These are phyloP conservation scores for Coemansia sp. DNA, from an alignment of 192 early-diverging fungal species.

Conservation along the genomic window DNA sequence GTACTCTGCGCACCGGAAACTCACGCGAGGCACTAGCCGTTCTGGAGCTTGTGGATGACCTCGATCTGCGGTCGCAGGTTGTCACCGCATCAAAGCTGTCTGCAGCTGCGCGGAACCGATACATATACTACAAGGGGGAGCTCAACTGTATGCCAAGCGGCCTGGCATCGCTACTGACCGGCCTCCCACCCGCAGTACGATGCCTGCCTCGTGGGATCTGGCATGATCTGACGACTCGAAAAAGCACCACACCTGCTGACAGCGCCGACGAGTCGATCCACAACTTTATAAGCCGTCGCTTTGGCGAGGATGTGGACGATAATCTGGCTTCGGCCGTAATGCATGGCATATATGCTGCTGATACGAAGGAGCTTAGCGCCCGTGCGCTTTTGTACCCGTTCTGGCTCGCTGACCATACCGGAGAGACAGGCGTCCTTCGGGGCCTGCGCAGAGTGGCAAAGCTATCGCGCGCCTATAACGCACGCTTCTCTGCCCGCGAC, in stretches of 20 bases:
- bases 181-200: constrained; percentile 60
- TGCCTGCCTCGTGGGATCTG: constrained; percentile 58
- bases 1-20: constrained; percentile 76
- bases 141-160: constrained; percentile 71
- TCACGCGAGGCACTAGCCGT: constrained; percentile 65
- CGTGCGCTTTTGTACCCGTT: constrained; percentile 71
- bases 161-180: constrained; percentile 49
- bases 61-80: constrained; percentile 62
- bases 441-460: constrained; percentile 32
- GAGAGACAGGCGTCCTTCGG: constrained; percentile 27
- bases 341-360: constrained; percentile 94
- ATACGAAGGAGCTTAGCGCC: constrained; percentile 73
- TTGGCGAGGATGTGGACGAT: constrained; percentile 71
- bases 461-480: constrained; percentile 31
- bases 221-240: constrained; percentile 25
- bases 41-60: constrained; percentile 74
- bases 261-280: constrained; percentile 81
- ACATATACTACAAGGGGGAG: constrained; percentile 68
- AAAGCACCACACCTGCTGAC: constrained; percentile 7
- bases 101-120: constrained; percentile 78
- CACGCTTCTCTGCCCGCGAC: constrained; percentile 19
- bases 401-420: constrained; percentile 64
- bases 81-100: constrained; percentile 63
- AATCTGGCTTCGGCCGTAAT: constrained; percentile 85
- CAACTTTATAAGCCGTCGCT: constrained; percentile 75